phyloP scores from a whole-genome alignment of 2,329 filamentous ascomycete species.

The Sclerotinia borealis region DNA sequence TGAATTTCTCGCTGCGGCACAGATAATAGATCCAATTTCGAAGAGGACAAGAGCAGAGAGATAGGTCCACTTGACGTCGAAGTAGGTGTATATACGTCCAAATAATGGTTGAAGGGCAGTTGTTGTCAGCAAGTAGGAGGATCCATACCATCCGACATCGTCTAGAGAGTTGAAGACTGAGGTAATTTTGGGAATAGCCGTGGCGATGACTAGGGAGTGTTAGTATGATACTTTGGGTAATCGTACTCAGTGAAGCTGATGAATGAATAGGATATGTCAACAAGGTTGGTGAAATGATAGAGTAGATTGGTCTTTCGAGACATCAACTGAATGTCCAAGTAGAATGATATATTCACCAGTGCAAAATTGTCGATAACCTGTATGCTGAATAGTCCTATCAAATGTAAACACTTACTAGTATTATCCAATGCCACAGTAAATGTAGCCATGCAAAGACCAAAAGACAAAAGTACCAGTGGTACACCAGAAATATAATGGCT shows the following conservation, averaged over 20 bases:
- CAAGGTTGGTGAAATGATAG: too few relatives aligned
- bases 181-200: slow-evolving; percentile 40
- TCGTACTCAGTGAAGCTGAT: not conserved
- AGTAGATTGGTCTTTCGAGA: not conserved
- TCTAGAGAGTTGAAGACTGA: slow-evolving; percentile 34
- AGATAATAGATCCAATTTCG: slow-evolving; percentile 34
- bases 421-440: slow-evolving; percentile 30
- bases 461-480: slow-evolving; percentile 37
- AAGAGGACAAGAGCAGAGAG: slow-evolving; percentile 32
- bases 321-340: not conserved
- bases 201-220: slow-evolving; percentile 24
- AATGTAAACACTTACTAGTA: slow-evolving; percentile 26
- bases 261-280: not conserved
- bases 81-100: slow-evolving; percentile 34
- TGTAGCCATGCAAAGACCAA: slow-evolving; percentile 42
- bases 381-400: not conserved
- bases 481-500: slow-evolving; percentile 26
- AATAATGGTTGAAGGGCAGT: slow-evolving; percentile 33
- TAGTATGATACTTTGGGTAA: not conserved
- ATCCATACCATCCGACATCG: slow-evolving; percentile 37
- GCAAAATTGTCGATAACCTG: not conserved
- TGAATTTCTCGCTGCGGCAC: slow-evolving; percentile 33
- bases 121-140: slow-evolving; percentile 35
- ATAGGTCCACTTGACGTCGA: slow-evolving; percentile 33
- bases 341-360: not conserved